Evolutionary conservation across 176 grass and related monocot genomes (phyloP), one percentile per base, ranked within the genome.

Genomic region (Phoenix dactylifera): DNA sequence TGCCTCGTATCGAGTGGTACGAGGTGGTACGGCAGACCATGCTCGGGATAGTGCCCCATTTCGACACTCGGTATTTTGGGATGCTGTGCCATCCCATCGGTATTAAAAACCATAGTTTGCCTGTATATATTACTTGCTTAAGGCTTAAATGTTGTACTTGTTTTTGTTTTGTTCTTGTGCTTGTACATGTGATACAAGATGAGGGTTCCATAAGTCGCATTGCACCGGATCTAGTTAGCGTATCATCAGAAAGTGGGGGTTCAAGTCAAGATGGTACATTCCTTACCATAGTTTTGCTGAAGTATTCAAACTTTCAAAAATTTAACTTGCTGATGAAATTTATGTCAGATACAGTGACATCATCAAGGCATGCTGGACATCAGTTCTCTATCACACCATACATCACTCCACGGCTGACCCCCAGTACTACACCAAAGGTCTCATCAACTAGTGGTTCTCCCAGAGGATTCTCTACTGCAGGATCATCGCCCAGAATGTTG

Each of bases 361-460:
- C 52, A 52, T 63, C 51, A 18, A 57, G 19, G 48, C 26, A 66
- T 63, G 53, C 76, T 80, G 78, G 79, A 68, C 74, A 88, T 58
- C 74, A 82, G 59, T 96, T 91, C 72, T 80, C 83, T 50, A 75
- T 88, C 78, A 82, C 81, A 18, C 66, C 86, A 23, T 88, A 85
- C 74, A 77, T 63, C 61, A 66, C 73, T 62, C 51, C 75, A 54
- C 58, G 61, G 58, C 24, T 76, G 66, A 79, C 71, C 50, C 69
- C 80, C 62, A 59, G 53, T 67, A 66, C 74, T 32, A 74, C 86
- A 67, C 82, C 77, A 54, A 76, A 70, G 54, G 15, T 82, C 73
- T 81, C 68, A 23, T 83, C 76, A 24, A 83, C 82, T 66, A 14
- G 74, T 70, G 89, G 73, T 73, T 79, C 77, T 26, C 71, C 66